phyloP scores from a whole-genome alignment of 129 eudicot genomes.

The Lactuca sativa region DNA sequence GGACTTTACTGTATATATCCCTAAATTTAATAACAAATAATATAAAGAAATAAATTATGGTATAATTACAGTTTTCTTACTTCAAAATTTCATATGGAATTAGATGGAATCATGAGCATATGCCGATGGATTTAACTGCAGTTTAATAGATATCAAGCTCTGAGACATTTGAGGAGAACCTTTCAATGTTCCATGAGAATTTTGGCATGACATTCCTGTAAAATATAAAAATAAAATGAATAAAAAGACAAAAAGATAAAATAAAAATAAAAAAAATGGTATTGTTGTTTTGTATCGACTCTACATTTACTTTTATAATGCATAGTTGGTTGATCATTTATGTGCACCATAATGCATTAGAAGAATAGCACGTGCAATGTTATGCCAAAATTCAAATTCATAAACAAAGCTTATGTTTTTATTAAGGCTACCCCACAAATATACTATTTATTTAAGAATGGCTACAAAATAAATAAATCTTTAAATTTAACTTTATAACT shows the following conservation, averaged over 20 bases:
- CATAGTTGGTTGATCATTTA: conserved; percentile 16
- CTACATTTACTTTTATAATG: neutral
- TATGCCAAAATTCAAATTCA: conserved; percentile 19
- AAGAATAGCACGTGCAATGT: conserved; percentile 17
- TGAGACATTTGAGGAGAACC: conserved; percentile 32
- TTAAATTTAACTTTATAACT: neutral
- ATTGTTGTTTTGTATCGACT: conserved; percentile 13
- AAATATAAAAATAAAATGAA: neutral
- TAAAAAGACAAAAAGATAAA: neutral
- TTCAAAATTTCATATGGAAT: conserved; percentile 28
- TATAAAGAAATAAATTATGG: neutral
- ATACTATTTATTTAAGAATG: neutral
- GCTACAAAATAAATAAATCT: neutral
- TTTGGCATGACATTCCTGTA: conserved; percentile 53
- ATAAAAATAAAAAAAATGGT: neutral
- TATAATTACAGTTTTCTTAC: conserved; percentile 26
- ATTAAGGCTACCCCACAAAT: conserved; percentile 1
- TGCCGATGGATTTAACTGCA: conserved; percentile 30
- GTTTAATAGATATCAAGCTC: conserved; percentile 28
- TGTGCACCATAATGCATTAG: conserved; percentile 5
- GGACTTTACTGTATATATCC: too few species aligned
- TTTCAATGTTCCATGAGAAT: conserved; percentile 31
- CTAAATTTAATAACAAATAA: neutral
- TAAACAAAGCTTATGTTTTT: neutral
- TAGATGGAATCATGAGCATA: conserved; percentile 26